Evolutionary conservation across 2,329 filamentous ascomycete species (phyloP), one percentile per base, ranked within the genome.

Genomic region (Aureobasidium lini): DNA sequence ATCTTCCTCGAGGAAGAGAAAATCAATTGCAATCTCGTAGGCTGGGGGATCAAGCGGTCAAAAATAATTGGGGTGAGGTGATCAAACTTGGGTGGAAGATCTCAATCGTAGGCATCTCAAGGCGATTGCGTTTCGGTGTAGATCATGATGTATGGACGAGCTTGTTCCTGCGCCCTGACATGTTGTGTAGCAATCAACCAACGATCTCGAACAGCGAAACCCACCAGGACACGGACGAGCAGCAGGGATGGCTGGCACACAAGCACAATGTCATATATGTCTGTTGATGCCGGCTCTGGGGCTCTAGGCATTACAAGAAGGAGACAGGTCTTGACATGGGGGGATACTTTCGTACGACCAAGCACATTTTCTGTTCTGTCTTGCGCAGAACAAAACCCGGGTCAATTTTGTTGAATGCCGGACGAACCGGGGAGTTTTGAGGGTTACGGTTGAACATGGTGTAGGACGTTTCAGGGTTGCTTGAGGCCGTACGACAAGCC

Each of bases 161-260:
- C 54, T 10, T 58, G 54, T 49, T 58, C 54, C 54, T 58, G 36
- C 54, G 28, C 28, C 39, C 31, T 40, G n/a, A 49, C 36, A 49
- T 58, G 54, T 49, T 36, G 54, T 58, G 44, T 44, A 58, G 54
- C 54, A 42, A 58, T 58, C 44, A 58, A 58, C 53, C 53, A 57
- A 57, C 42, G 32, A 57, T 57, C 32, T 47, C 23, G 42, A 47
- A 31, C n/a, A 28, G 7, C 29, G 31, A 15, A 39, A 57, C 16
- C 28, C 53, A 57, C 52, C 34, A 46, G n/a, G 39, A 37, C 18
- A 6, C 18, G 43, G 32, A 57, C 32, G 42, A 47, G 42, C 43
- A 57, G 42, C 53, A 57, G 42, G 42, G 53, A 57, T 57, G 42
- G 10, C 31, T 9, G 39, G 32, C 15, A 57, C 53, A 46, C 42